Percentiles rank a stretch among this genome's conserved stretches.
phyloP scores from a whole-genome alignment of 768 basidiomycete genomes.

The Tremella yokohamensis region DNA sequence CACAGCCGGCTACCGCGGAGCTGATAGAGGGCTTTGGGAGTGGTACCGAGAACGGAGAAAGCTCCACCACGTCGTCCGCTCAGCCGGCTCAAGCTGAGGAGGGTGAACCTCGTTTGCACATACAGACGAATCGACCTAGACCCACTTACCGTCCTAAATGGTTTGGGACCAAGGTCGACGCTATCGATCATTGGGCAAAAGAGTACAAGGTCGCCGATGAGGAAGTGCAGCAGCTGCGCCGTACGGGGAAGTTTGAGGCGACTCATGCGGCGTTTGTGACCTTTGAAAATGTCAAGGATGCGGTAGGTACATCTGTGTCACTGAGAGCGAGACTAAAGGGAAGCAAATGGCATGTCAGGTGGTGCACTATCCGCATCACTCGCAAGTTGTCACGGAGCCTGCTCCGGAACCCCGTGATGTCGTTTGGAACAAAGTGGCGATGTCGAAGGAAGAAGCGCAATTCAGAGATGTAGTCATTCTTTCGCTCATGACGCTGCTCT shows the following conservation, averaged over 20 bases:
- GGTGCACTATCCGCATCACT: constrained; percentile 68
- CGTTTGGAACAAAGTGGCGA: constrained; percentile 84
- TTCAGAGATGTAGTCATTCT: constrained; percentile 71
- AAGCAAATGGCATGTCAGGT: constrained; percentile 82
- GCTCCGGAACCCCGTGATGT: constrained; percentile 96
- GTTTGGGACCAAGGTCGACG: constrained; percentile 75
- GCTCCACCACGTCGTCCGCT: neutral
- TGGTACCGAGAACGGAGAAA: neutral
- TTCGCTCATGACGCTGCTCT: constrained; percentile 64
- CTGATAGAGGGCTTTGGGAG: constrained; percentile 22
- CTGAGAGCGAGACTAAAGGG: neutral
- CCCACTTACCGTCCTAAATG: constrained; percentile 72
- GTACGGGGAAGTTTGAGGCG: constrained; percentile 68
- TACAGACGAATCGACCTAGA: constrained; percentile 70
- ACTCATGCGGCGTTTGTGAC: constrained; percentile 90
- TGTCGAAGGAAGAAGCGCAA: constrained; percentile 60
- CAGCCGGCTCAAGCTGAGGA: constrained; percentile 5
- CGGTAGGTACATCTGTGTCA: constrained; percentile 58
- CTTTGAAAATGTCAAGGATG: constrained; percentile 90
- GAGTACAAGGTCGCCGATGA: constrained; percentile 80
- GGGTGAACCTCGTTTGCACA: constrained; percentile 47
- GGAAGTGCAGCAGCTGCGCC: constrained; percentile 68
- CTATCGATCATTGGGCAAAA: constrained; percentile 78
- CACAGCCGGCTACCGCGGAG: constrained; percentile 52
- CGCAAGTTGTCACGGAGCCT: constrained; percentile 64